phyloP scores from a whole-genome alignment of 2,329 filamentous ascomycete genomes.

The Epichloe typhina region DNA sequence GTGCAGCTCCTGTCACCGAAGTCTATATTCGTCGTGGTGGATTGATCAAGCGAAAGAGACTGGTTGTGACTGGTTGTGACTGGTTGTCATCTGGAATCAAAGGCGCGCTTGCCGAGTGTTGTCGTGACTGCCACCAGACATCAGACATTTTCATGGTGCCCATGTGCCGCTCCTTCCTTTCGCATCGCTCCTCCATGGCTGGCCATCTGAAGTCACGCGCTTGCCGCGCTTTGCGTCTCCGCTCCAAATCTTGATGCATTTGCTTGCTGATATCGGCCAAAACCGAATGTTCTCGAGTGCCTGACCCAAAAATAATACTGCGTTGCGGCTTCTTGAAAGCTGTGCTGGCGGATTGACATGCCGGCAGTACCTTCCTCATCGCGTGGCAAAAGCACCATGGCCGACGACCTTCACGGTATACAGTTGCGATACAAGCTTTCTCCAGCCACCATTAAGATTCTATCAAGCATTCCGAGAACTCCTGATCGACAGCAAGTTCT shows the following conservation, averaged over 20 bases:
- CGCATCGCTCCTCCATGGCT: background rate
- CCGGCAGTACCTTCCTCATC: background rate
- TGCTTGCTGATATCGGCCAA: background rate
- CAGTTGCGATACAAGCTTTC: conserved; percentile 23
- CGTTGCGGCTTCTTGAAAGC: background rate
- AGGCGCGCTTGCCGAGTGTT: no score
- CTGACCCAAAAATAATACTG: background rate
- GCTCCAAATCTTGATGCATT: background rate
- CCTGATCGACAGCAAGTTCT: conserved; percentile 23
- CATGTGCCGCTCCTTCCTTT: background rate
- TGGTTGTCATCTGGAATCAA: no score
- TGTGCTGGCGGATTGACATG: background rate
- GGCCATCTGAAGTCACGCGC: background rate
- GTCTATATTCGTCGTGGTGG: no score
- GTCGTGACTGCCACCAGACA: no score
- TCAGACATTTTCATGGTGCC: background rate
- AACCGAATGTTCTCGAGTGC: background rate
- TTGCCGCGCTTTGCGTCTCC: background rate
- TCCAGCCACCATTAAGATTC: conserved; percentile 16
- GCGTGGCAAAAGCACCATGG: background rate
- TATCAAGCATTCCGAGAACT: conserved; percentile 13
- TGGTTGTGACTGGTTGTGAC: no score
- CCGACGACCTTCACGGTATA: conserved; percentile 14
- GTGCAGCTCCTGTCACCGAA: background rate
- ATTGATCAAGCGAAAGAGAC: no score